Percentiles rank a stretch among this genome's conserved stretches.
phyloP scores from a whole-genome alignment of 495 filamentous ascomycete species.

The Astrocystis sublimbata region DNA sequence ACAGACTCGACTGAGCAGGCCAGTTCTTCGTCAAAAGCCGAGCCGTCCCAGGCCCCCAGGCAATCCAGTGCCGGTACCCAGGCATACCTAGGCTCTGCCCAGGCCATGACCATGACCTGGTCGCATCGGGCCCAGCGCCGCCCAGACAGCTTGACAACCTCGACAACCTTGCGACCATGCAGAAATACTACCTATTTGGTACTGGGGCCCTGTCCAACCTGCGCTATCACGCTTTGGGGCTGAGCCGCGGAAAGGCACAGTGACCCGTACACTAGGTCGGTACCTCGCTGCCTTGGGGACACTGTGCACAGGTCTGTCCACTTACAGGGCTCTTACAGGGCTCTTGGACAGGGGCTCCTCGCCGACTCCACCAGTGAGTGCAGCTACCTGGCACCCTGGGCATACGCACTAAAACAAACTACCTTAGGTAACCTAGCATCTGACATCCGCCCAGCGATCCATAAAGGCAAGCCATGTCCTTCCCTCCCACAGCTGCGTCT shows the following conservation, averaged over 20 bases:
- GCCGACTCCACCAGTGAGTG: conserved; percentile 6
- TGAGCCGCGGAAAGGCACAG: neutral
- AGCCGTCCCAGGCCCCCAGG: neutral
- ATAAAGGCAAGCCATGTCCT: conserved; percentile 13
- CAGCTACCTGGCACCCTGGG: neutral
- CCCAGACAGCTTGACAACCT: too few species aligned
- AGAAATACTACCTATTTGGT: conserved; percentile 8
- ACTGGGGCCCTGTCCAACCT: neutral
- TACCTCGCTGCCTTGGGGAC: too few species aligned
- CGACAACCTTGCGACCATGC: too few species aligned
- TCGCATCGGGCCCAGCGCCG: conserved; percentile 1
- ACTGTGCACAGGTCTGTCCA: neutral
- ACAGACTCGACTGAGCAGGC: neutral
- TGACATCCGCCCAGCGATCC: conserved; percentile 1
- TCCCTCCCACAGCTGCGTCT: neutral
- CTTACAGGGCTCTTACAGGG: conserved; percentile 3
- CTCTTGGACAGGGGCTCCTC: too few species aligned
- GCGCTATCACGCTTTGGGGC: neutral
- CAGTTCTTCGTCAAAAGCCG: neutral
- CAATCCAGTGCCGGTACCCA: neutral
- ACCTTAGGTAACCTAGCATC: conserved; percentile 10
- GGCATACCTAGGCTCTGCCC: too few species aligned
- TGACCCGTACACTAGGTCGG: neutral
- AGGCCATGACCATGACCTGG: too few species aligned
- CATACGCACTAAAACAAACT: conserved; percentile 5